Conservation (phyloP, 441 rosid genomes). For the Gossypium aridum region DNA sequence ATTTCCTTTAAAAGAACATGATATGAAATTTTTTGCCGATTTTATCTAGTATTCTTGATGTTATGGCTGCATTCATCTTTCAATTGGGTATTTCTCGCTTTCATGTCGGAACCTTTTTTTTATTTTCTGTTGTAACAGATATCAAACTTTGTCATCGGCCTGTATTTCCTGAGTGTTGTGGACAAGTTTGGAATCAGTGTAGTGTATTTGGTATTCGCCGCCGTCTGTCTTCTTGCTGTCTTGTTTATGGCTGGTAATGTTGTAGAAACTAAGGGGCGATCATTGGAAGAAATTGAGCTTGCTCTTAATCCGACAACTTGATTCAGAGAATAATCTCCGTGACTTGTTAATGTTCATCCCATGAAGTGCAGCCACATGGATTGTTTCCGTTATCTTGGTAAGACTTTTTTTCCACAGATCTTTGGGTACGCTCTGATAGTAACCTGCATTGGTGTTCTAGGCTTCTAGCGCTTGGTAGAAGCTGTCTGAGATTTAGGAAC, state of each 20-base stretch:
- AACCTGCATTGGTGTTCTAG: background rate
- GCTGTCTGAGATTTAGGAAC: background rate
- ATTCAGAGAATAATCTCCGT: constrained; percentile 20
- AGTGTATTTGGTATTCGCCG: constrained; percentile 76
- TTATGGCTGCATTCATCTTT: background rate
- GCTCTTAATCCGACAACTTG: constrained; percentile 52
- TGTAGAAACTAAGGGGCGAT: constrained; percentile 92
- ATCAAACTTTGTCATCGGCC: constrained; percentile 90
- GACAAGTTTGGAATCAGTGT: constrained; percentile 86
- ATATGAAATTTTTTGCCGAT: background rate
- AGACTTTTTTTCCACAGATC: background rate
- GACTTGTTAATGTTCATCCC: background rate
- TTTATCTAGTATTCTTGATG: background rate
- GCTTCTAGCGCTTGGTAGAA: background rate
- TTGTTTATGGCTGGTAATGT: constrained; percentile 72
- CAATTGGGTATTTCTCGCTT: background rate
- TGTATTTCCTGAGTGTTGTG: constrained; percentile 83
- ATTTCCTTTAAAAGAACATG: constrained; percentile 3
- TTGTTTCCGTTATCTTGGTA: background rate
- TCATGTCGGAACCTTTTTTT: constrained; percentile 7
- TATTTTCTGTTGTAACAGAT: constrained; percentile 40
- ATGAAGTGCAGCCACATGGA: background rate
- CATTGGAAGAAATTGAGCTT: constrained; percentile 87
- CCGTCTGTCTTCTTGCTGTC: constrained; percentile 72
- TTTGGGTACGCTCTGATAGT: background rate